Evolutionary conservation across 768 basidiomycete species (phyloP).

Genomic region (Agrocybe pediades): DNA sequence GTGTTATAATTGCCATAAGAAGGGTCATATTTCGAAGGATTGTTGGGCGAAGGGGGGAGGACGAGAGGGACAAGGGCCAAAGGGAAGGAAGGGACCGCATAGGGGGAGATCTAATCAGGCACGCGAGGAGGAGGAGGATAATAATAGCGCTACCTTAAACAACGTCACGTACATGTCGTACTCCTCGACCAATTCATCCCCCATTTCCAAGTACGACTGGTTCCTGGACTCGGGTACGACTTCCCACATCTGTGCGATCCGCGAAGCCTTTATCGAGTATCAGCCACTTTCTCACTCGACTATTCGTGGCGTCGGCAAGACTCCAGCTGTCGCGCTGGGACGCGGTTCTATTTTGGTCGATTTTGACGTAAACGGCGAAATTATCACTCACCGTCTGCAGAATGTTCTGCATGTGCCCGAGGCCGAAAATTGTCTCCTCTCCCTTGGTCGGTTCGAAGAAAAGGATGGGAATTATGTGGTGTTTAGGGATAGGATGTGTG

Average conservation of each 20-base stretch:
- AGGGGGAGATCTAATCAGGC: neutral
- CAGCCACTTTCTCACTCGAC: conserved; percentile 1
- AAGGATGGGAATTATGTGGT: conserved; percentile 15
- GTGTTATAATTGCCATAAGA: conserved; percentile 4
- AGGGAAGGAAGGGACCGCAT: neutral
- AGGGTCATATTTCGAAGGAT: neutral
- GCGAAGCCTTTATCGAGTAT: conserved; percentile 22
- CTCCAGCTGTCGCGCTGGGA: too few relatives aligned
- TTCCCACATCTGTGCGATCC: conserved; percentile 23
- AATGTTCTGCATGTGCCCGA: conserved; percentile 21
- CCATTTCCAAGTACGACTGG: conserved; percentile 19
- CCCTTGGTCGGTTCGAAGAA: conserved; percentile 19
- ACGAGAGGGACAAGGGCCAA: conserved; percentile 1
- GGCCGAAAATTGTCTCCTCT: conserved; percentile 24
- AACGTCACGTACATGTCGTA: too few relatives aligned
- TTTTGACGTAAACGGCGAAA: conserved; percentile 16
- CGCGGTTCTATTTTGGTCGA: conserved; percentile 3
- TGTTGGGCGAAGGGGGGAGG: conserved; percentile 7
- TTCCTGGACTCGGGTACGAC: conserved; percentile 25
- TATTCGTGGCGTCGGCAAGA: too few relatives aligned
- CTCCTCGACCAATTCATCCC: too few relatives aligned
- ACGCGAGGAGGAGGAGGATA: neutral
- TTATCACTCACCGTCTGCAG: conserved; percentile 12
- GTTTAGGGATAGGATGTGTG: conserved; percentile 6
- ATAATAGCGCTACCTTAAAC: too few relatives aligned